Conservation (phyloP, 345 rosid genomes). For the Eucalyptus cloeziana region DNA sequence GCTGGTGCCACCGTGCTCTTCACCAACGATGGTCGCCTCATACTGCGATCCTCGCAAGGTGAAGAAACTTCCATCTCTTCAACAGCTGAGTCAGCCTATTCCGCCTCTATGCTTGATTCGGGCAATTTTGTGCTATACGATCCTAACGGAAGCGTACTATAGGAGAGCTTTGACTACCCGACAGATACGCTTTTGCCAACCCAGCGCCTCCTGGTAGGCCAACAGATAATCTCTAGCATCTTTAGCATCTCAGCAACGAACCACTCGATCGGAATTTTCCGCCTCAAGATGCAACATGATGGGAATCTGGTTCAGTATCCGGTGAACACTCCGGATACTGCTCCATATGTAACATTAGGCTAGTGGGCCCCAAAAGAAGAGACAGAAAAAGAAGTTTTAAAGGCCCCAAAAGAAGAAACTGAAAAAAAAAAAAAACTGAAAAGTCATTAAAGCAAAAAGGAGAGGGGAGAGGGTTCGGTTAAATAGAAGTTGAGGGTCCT, state of each 20-base stretch:
- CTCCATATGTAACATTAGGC: too few species aligned
- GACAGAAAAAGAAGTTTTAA: too few species aligned
- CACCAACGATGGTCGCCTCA: conserved; percentile 1
- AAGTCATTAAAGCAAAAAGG: too few species aligned
- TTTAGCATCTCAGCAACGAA: conserved; percentile 2
- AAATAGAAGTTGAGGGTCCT: too few species aligned
- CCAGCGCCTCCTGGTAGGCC: not conserved
- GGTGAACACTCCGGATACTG: not conserved
- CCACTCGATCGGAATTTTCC: conserved; percentile 7
- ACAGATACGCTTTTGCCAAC: conserved; percentile 14
- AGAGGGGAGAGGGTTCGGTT: too few species aligned
- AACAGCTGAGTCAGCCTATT: not conserved
- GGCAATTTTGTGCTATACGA: conserved; percentile 8
- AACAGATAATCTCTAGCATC: conserved; percentile 4
- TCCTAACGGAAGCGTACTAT: not conserved
- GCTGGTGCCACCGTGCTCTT: not conserved
- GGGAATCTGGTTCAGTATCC: conserved; percentile 18
- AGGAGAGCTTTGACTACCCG: conserved; percentile 17
- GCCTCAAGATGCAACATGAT: conserved; percentile 5
- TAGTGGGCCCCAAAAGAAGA: too few species aligned
- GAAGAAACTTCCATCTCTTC: not conserved
- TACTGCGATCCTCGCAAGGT: not conserved
- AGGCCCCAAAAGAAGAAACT: too few species aligned
- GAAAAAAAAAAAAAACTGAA: too few species aligned
- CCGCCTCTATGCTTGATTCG: conserved; percentile 14